Conservation (phyloP, 768 basidiomycete genomes). For the Boletales sp. region DNA sequence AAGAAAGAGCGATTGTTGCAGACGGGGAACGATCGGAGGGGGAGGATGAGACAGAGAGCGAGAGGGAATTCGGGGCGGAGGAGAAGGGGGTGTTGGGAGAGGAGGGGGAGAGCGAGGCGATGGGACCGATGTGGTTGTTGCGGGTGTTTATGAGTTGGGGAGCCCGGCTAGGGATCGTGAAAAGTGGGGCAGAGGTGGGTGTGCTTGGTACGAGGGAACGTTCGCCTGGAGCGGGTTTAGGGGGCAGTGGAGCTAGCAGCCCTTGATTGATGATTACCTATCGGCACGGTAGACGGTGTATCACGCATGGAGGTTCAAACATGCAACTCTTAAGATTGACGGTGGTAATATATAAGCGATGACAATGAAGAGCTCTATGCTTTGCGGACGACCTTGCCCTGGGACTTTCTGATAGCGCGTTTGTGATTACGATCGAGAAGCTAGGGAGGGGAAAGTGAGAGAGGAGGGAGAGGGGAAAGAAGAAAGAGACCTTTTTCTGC, state of each 20-base stretch:
- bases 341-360: neutral
- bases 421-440: conserved; percentile 75
- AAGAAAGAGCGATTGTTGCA: conserved; percentile 45
- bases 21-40: conserved; percentile 29
- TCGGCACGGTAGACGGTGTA: neutral
- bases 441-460: conserved; percentile 29
- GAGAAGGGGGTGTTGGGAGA: conserved; percentile 10
- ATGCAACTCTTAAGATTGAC: conserved; percentile 13
- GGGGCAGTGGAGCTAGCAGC: conserved; percentile 1
- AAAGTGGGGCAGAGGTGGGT: conserved; percentile 18
- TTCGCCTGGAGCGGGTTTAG: conserved; percentile 10
- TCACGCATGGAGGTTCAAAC: conserved; percentile 14
- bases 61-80: conserved; percentile 24
- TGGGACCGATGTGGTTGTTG: conserved; percentile 76
- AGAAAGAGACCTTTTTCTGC: conserved; percentile 66
- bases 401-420: conserved; percentile 63
- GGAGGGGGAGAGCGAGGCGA: conserved; percentile 50
- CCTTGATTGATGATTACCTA: conserved; percentile 15
- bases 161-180: conserved; percentile 51
- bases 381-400: conserved; percentile 52
- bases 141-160: conserved; percentile 78
- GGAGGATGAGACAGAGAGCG: conserved; percentile 28
- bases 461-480: neutral
- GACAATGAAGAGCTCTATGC: conserved; percentile 7
- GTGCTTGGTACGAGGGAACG: conserved; percentile 15